These are phyloP conservation scores for Fereydounia khargensis DNA, from an alignment of 1,284 basidiomycete genomes.

Conservation along the genomic window DNA sequence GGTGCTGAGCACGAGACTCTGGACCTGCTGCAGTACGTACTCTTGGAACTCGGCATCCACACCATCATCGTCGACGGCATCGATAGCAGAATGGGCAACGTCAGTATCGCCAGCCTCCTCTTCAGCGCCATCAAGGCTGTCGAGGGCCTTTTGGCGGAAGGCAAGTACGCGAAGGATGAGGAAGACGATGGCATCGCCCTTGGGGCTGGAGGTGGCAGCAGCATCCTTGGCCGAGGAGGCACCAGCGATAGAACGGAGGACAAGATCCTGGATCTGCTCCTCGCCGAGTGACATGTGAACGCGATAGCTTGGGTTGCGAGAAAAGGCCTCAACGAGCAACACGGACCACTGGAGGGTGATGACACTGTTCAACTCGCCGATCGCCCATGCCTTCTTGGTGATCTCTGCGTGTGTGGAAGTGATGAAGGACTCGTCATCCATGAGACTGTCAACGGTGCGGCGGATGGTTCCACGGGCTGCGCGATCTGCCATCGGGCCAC, in stretches of 20 bases:
- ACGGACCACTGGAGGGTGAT: slow-evolving; percentile 82
- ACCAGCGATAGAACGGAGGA: slow-evolving; percentile 34
- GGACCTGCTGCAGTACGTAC: slow-evolving; percentile 50
- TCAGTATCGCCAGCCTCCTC: slow-evolving; percentile 44
- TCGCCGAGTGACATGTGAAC: slow-evolving; percentile 40
- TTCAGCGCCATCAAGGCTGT: slow-evolving; percentile 64
- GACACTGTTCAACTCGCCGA: slow-evolving; percentile 72
- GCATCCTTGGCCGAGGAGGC: slow-evolving; percentile 65
- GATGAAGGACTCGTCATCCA: slow-evolving; percentile 52
- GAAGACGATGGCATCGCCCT: slow-evolving; percentile 78
- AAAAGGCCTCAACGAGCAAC: slow-evolving; percentile 58
- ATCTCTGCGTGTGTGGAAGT: slow-evolving; percentile 46
- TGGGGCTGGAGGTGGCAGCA: slow-evolving; percentile 65
- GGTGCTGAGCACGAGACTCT: slow-evolving; percentile 37
- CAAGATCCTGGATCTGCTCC: slow-evolving; percentile 40
- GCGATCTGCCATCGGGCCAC: slow-evolving; percentile 29
- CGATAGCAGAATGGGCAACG: slow-evolving; percentile 37
- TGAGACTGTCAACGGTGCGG: slow-evolving; percentile 23
- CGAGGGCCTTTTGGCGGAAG: slow-evolving; percentile 54
- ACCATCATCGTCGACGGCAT: slow-evolving; percentile 30
- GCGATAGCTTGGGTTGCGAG: slow-evolving; percentile 32
- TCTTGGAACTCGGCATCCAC: slow-evolving; percentile 49
- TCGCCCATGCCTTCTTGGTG: slow-evolving; percentile 64
- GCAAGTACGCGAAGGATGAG: slow-evolving; percentile 60
- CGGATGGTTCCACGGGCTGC: slow-evolving; percentile 22